These are phyloP conservation scores for Clausena lansium DNA, from an alignment of 345 rosid genomes.

Conservation along the genomic window DNA sequence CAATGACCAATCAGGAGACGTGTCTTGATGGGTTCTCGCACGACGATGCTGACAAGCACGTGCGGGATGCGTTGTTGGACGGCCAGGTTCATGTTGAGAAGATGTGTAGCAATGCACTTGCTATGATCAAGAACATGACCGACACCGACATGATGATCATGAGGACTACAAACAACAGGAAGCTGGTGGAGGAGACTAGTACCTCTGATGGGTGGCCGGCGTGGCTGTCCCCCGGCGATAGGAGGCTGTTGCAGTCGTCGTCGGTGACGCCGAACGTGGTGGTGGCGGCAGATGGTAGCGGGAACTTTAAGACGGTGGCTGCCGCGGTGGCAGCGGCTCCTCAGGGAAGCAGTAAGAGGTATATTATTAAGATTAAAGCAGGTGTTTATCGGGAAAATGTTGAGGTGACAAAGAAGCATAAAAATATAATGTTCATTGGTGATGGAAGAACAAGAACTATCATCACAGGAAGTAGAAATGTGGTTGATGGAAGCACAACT, in stretches of 20 bases:
- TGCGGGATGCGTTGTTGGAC: slow-evolving; percentile 32
- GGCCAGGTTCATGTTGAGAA: slow-evolving; percentile 51
- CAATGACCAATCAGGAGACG: slow-evolving; percentile 87
- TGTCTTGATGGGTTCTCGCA: slow-evolving; percentile 88
- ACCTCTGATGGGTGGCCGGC: slow-evolving; percentile 50
- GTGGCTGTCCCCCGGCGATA: slow-evolving; percentile 69
- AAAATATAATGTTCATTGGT: slow-evolving; percentile 76
- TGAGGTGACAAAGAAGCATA: slow-evolving; percentile 60
- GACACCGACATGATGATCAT: slow-evolving; percentile 45
- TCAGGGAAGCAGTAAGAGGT: slow-evolving; percentile 52
- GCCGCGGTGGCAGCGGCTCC: slow-evolving; percentile 84
- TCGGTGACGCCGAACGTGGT: slow-evolving; percentile 57
- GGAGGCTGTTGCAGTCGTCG: slow-evolving; percentile 62
- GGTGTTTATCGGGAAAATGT: slow-evolving; percentile 85
- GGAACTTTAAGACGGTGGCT: slow-evolving; percentile 50
- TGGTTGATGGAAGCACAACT: slow-evolving; percentile 76
- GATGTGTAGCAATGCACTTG: slow-evolving; percentile 64
- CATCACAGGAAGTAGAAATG: slow-evolving; percentile 67
- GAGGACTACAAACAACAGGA: slow-evolving; percentile 29
- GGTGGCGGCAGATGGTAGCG: slow-evolving; percentile 90
- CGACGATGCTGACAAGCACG: slow-evolving; percentile 44
- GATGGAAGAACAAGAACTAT: slow-evolving; percentile 68
- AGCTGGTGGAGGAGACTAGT: slow-evolving; percentile 31
- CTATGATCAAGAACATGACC: slow-evolving; percentile 68
- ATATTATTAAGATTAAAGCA: slow-evolving; percentile 62